Evolutionary conservation across 306 rosid genomes (phyloP), one percentile per base, ranked within the genome.

Genomic region (Medicago ruthenica): DNA sequence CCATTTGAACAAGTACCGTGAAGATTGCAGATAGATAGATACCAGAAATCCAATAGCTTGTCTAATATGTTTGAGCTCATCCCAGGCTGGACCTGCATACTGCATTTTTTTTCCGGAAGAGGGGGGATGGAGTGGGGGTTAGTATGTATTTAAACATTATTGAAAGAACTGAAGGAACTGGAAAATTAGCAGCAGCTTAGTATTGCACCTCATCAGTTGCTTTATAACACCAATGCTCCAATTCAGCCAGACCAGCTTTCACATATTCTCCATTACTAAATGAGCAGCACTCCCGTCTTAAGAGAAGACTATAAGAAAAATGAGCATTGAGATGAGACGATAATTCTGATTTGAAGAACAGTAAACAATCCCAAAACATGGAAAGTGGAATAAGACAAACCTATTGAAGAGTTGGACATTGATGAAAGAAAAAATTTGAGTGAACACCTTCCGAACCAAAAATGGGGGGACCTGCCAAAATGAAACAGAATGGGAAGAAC

Each of bases 31-130:
- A 57, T 54, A 47, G 44, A 57, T 54, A 47, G 44, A 82, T 85
- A 96, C 99, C 80, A 96, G 87, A 85, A 96, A 96, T 71, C 99
- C 98, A 74, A 96, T 92, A n/a, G 99, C 99, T 85, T 96, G 99
- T 84, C 99, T 84, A 51, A 96, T 96, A 83, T 96, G 98, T 86
- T 87, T 96, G 82, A 96, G 84, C 71, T 96, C 99, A 79, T 92
- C 99, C 98, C 96, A 96, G 50, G 96, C 88, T 41, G 90, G 84
- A 71, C 99, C 99, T 70, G 98, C 97, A 75, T 78, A 82, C 87
- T 86, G 78, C 70, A 71, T 31, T 62, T 75, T 47, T 67, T 71
- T 15, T 24, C 51, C 48, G 0, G 5, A 42, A 65, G 76, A 45
- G 72, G 31, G 57, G 12, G 48, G 48, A 42, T 11, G 51, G 51